Conservation (phyloP, 257 asterid species). For the Nicotiana paniculata region DNA sequence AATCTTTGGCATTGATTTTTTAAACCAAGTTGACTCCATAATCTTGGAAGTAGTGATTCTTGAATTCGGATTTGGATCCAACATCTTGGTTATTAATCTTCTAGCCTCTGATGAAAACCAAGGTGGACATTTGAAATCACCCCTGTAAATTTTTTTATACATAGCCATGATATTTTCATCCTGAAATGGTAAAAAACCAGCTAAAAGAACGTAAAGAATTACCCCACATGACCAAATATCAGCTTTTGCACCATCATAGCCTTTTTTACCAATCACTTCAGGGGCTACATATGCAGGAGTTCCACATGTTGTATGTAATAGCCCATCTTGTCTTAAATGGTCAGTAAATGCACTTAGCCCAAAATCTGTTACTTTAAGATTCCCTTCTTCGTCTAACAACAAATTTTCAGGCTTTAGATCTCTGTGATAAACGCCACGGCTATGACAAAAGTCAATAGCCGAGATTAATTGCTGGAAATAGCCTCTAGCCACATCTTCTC, state of each 20-base stretch:
- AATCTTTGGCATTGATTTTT: slow-evolving; percentile 23
- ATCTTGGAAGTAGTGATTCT: slow-evolving; percentile 34
- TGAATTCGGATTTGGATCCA: slow-evolving; percentile 46
- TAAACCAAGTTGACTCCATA: slow-evolving; percentile 45
- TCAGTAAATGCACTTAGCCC: slow-evolving; percentile 44
- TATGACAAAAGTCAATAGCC: slow-evolving; percentile 51
- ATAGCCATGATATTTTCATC: slow-evolving; percentile 37
- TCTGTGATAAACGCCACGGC: slow-evolving; percentile 50
- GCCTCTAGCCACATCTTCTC: slow-evolving; percentile 43
- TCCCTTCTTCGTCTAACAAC: slow-evolving; percentile 40
- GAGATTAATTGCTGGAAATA: slow-evolving; percentile 48
- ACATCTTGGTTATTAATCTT: slow-evolving; percentile 35
- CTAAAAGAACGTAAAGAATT: slow-evolving; percentile 34
- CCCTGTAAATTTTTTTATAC: slow-evolving; percentile 43
- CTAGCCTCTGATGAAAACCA: slow-evolving; percentile 53
- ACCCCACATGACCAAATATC: slow-evolving; percentile 67
- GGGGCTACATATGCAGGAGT: slow-evolving; percentile 55
- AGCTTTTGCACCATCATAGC: slow-evolving; percentile 49
- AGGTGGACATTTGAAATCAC: slow-evolving; percentile 53
- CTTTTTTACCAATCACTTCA: slow-evolving; percentile 47
- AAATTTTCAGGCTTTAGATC: slow-evolving; percentile 50
- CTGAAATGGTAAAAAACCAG: slow-evolving; percentile 49
- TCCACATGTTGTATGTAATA: slow-evolving; percentile 48
- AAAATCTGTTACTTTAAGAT: slow-evolving; percentile 45
- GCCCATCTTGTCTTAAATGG: slow-evolving; percentile 39